Percentiles rank a stretch among this genome's conserved stretches.
phyloP scores from a whole-genome alignment of 345 rosid genomes.

The Lumnitzera littorea region DNA sequence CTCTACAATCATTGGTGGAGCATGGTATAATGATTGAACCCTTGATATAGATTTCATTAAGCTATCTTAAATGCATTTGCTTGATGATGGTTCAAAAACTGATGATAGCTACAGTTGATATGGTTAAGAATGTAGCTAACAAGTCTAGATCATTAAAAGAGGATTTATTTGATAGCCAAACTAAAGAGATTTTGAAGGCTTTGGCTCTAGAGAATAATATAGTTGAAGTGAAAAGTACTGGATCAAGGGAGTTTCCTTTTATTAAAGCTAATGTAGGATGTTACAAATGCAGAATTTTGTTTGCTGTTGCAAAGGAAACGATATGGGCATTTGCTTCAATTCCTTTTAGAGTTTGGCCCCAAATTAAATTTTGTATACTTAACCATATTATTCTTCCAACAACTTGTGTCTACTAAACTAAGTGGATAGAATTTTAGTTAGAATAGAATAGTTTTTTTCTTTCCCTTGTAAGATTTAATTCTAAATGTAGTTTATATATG shows the following conservation, averaged over 20 bases:
- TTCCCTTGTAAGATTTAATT: too few species aligned
- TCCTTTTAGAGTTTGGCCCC: constrained; percentile 84
- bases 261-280: constrained; percentile 45
- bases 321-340: constrained; percentile 53
- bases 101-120: constrained; percentile 48
- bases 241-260: constrained; percentile 42
- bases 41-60: constrained; percentile 44
- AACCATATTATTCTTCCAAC: constrained; percentile 57
- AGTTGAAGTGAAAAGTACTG: constrained; percentile 56
- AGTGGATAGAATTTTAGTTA: constrained; percentile 68
- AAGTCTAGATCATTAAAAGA: constrained; percentile 22
- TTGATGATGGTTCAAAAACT: constrained; percentile 18
- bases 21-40: constrained; percentile 61
- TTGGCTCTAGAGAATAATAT: constrained; percentile 62
- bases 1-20: constrained; percentile 64
- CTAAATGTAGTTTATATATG: too few species aligned
- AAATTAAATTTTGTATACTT: constrained; percentile 47
- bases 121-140: constrained; percentile 22
- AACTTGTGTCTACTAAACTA: constrained; percentile 51
- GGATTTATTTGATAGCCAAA: constrained; percentile 31
- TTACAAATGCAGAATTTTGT: constrained; percentile 29
- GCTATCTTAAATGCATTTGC: constrained; percentile 32
- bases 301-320: constrained; percentile 27
- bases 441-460: too few species aligned
- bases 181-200: constrained; percentile 52